phyloP scores from a whole-genome alignment of 495 filamentous ascomycete genomes.

The Aspergillus affinis region DNA sequence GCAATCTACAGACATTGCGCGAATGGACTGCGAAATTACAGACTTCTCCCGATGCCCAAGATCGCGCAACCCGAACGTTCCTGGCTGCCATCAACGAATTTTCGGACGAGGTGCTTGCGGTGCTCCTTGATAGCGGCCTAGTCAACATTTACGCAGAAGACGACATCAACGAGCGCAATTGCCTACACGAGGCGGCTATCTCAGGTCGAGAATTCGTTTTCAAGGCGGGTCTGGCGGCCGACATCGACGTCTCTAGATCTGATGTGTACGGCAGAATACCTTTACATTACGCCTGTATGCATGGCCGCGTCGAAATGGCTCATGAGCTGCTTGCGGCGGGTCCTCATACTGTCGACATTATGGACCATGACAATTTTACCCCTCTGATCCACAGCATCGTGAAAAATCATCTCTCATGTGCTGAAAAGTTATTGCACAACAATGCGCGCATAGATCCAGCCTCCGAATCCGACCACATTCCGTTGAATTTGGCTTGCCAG shows the following conservation, averaged over 20 bases:
- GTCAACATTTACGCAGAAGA: slow-evolving; percentile 88
- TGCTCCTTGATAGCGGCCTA: slow-evolving; percentile 74
- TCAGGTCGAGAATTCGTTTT: slow-evolving; percentile 79
- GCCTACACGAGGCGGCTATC: slow-evolving; percentile 91
- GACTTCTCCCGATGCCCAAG: slow-evolving; percentile 56
- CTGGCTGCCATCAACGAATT: slow-evolving; percentile 82
- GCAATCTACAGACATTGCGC: slow-evolving; percentile 61
- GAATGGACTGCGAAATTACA: slow-evolving; percentile 62
- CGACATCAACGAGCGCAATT: slow-evolving; percentile 96
- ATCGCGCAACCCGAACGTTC: slow-evolving; percentile 84
- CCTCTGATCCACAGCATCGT: slow-evolving; percentile 94
- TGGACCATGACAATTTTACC: slow-evolving; percentile 97
- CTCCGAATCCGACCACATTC: slow-evolving; percentile 86
- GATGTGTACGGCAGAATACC: slow-evolving; percentile 95
- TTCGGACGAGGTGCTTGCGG: slow-evolving; percentile 70
- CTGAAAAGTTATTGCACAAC: slow-evolving; percentile 67
- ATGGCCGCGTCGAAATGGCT: slow-evolving; percentile 85
- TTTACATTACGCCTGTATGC: slow-evolving; percentile 94
- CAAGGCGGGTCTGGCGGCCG: slow-evolving; percentile 63
- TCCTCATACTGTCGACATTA: slow-evolving; percentile 71
- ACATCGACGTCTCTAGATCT: slow-evolving; percentile 71
- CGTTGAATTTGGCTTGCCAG: slow-evolving; percentile 91
- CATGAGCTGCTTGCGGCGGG: slow-evolving; percentile 61
- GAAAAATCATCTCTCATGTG: slow-evolving; percentile 74
- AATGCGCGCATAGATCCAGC: slow-evolving; percentile 78